phyloP scores from a whole-genome alignment of 192 early-diverging fungal species.

The Coemansia sp. region DNA sequence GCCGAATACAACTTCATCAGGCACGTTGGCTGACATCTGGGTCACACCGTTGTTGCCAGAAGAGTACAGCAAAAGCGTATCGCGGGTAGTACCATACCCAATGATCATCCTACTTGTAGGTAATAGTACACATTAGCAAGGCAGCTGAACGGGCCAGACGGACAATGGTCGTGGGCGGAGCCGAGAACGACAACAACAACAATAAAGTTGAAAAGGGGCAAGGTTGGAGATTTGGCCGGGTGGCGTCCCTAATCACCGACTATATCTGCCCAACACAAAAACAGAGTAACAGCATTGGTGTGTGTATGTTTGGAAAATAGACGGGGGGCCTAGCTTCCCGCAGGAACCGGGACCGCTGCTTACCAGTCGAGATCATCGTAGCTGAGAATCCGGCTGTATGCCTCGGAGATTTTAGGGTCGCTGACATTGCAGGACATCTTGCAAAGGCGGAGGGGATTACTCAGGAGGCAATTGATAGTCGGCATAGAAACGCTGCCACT shows the following conservation, averaged over 20 bases:
- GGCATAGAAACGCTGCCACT: background rate
- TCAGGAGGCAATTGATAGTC: background rate
- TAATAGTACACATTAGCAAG: background rate
- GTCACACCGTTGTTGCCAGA: slow-evolving; percentile 35
- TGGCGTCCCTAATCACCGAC: slow-evolving; percentile 11
- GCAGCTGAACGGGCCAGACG: background rate
- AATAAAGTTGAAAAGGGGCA: background rate
- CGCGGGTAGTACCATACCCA: slow-evolving; percentile 49
- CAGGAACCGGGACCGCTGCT: background rate
- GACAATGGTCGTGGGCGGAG: background rate
- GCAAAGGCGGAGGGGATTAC: background rate
- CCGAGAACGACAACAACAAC: background rate
- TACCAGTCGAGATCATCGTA: slow-evolving; percentile 50
- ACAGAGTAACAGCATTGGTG: background rate
- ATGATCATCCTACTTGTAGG: slow-evolving; percentile 43
- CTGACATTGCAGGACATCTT: slow-evolving; percentile 45
- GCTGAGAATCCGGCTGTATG: slow-evolving; percentile 42
- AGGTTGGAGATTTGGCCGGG: slow-evolving; percentile 8
- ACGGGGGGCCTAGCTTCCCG: background rate
- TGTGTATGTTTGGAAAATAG: background rate
- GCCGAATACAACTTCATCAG: slow-evolving; percentile 44
- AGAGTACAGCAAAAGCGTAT: slow-evolving; percentile 42
- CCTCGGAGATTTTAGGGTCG: slow-evolving; percentile 42
- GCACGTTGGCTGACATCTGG: slow-evolving; percentile 47
- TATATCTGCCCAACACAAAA: background rate